Evolutionary conservation across 805 yeast species (phyloP), one percentile per base, ranked within the genome.

Genomic region (Lachancea sp.): DNA sequence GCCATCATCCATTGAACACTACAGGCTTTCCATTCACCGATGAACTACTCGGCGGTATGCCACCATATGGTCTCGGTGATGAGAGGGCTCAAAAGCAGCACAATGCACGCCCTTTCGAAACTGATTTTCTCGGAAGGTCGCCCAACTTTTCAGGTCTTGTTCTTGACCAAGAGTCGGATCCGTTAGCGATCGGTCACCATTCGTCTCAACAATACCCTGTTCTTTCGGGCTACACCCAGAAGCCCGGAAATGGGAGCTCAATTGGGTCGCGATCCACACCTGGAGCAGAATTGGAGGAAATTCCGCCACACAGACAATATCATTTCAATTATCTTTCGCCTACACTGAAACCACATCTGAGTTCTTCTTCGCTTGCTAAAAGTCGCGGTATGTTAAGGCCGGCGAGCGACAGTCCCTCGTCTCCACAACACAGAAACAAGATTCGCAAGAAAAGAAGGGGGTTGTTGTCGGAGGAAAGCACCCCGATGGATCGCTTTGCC

Each of bases 281-380:
- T 18, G 42, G 54, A 18, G 53, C 53, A 34, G 67, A 59, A 12
- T 12, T 58, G 13, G 57, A 56, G n/a, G 83, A 78, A 44, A 65
- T 78, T 3, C 77, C 75, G 30, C 65, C 79, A 2, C 71, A 75
- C 37, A 65, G 90, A 57, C 76, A 70, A 47, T 81, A 81, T 40
- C 93, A 84, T 66, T 84, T 84, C 68, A 83, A 82, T 59, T 82
- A 81, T 54, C 64, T 84, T 20, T 87, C 90, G 12, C 83, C 89
- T 1, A 78, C 84, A 5, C 83, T 80, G 49, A 83, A 79, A 40
- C 93, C 91, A 0, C 82, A 79, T 53, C 63, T 84, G 36, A 81
- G 72, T 18, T 79, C 86, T 1, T 79, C 85, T 0, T 69, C 67
- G 20, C 62, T 76, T n/a, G 67, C 73, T 19, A 67, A 63, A 37